A percentile compares a stretch with the other conserved stretches of the same genome.
Conservation (phyloP, 768 basidiomycete genomes). For the Kwoniella dendrophila region DNA sequence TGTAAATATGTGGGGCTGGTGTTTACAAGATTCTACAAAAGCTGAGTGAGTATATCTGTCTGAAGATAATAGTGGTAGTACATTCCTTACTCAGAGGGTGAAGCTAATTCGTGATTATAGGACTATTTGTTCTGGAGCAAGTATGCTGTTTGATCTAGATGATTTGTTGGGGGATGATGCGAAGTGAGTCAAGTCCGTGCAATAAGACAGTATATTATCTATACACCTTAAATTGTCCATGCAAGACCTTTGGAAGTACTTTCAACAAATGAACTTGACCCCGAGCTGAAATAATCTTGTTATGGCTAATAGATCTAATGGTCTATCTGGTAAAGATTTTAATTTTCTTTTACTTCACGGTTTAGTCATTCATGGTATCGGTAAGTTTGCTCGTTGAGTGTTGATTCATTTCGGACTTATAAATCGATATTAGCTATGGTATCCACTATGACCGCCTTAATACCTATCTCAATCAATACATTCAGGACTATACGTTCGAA, state of each 20-base stretch:
- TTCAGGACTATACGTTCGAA: conserved; percentile 11
- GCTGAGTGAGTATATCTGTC: conserved; percentile 7
- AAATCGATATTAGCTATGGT: conserved; percentile 23
- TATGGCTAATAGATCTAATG: background rate
- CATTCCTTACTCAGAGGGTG: background rate
- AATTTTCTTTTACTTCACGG: conserved; percentile 22
- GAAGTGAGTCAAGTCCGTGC: conserved; percentile 6
- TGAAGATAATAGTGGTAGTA: background rate
- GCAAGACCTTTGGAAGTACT: no score
- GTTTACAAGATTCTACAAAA: conserved; percentile 11
- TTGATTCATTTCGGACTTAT: background rate
- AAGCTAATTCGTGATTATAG: background rate
- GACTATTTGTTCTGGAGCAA: conserved; percentile 16
- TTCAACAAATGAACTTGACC: no score
- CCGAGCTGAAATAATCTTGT: no score
- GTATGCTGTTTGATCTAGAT: conserved; percentile 22
- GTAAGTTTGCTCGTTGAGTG: conserved; percentile 5
- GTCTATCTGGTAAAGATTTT: conserved; percentile 20
- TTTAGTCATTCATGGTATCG: conserved; percentile 27
- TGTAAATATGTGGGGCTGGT: conserved; percentile 30
- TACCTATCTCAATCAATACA: conserved; percentile 16
- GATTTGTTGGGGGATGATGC: conserved; percentile 4
- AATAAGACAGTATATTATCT: background rate
- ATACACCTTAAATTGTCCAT: background rate
- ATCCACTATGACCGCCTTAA: conserved; percentile 20